Conservation (phyloP, 768 basidiomycete species). For the Xanthoconium purpureum region DNA sequence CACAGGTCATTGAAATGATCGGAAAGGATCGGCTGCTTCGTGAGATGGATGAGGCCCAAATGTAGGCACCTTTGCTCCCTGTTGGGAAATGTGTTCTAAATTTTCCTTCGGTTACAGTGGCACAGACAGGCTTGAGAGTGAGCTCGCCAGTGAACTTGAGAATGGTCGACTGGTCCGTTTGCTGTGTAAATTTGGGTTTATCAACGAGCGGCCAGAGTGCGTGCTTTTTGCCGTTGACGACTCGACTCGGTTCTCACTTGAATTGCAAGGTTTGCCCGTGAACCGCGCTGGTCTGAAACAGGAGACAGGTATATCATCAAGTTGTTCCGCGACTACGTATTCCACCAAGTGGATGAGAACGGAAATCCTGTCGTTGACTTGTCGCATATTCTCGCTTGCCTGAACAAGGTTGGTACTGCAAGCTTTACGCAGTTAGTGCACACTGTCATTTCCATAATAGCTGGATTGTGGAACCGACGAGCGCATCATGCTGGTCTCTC, state of each 20-base stretch:
- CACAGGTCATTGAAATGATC: conserved; percentile 79
- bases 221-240: conserved; percentile 29
- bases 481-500: conserved; percentile 87
- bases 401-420: conserved; percentile 75
- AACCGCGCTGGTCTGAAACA: conserved; percentile 96
- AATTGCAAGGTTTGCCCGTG: conserved; percentile 81
- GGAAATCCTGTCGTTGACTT: conserved; percentile 89
- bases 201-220: conserved; percentile 98
- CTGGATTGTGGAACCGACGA: conserved; percentile 94
- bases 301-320: conserved; percentile 98
- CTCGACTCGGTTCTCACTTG: neutral
- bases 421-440: neutral
- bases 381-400: conserved; percentile 83
- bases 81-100: neutral
- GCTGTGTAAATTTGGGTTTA: conserved; percentile 93
- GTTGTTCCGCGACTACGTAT: conserved; percentile 96
- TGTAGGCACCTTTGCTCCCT: conserved; percentile 43
- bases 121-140: conserved; percentile 75
- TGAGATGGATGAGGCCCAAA: conserved; percentile 82
- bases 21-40: conserved; percentile 57
- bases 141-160: conserved; percentile 86
- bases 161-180: conserved; percentile 89
- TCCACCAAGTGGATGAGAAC: conserved; percentile 92
- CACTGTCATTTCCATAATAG: conserved; percentile 36
- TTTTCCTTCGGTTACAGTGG: conserved; percentile 46